Evolutionary conservation across 2,329 filamentous ascomycete species (phyloP), one percentile per base, ranked within the genome.

Genomic region (Penicillium corylophilum): DNA sequence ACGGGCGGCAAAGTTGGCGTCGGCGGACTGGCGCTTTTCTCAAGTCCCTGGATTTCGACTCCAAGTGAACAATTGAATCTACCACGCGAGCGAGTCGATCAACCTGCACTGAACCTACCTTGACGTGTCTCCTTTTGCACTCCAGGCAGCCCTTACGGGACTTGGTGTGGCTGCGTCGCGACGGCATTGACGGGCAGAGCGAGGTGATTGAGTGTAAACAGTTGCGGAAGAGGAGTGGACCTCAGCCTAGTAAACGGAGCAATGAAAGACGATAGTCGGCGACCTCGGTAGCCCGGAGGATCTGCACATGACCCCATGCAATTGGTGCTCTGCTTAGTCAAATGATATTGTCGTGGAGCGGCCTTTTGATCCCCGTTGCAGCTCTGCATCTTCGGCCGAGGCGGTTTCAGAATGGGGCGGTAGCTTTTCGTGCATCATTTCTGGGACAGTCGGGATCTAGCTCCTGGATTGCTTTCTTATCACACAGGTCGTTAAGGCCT

Each of bases 91-190:
- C 33, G n/a, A 6, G 15, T 16, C n/a, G 33, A 35, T 35, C 33
- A 15, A 7, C 22, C 43, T 33, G 20, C 10, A 18, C 9, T 40
- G 29, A 18, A 57, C 63, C 15, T 43, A 73, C 70, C 69, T 73
- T 73, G 28, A 72, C 69, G 53, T 72, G 69, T 49, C 71, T 61
- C 51, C 66, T 63, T 54, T 73, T 73, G 62, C 71, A 73, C 50
- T 71, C 68, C 52, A 66, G 59, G 50, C 71, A 73, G 33, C 71
- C 71, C 59, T 69, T 70, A 31, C 71, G 69, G 57, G 69, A 71
- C 55, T 73, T 73, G 24, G 68, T 72, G 55, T 73, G 71, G 29
- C 63, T 67, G 55, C 66, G 66, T 49, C 66, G 65, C 23, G 63
- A 64, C 40, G 64, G 64, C 65, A 68, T 68, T 46, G 53, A 55